A percentile compares a stretch with the other conserved stretches of the same genome.
Conservation (phyloP, 306 rosid species). For the Acacia melanoxylon region DNA sequence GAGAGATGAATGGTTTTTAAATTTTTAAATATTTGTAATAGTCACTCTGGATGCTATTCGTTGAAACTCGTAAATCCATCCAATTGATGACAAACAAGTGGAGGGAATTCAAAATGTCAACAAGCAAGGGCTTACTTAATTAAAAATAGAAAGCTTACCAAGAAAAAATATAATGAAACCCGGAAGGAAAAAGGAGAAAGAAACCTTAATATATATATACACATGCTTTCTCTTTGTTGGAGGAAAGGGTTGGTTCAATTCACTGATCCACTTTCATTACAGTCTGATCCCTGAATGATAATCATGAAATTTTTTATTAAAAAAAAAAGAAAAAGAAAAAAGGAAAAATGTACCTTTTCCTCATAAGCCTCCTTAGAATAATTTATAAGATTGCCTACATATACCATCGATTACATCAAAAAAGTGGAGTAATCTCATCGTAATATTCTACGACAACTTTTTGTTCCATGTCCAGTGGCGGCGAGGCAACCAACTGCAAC, state of each 20-base stretch:
- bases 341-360: conserved; percentile 50
- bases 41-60: conserved; percentile 30
- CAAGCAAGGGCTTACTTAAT: conserved; percentile 10
- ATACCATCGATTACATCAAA: conserved; percentile 58
- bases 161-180: conserved; percentile 9
- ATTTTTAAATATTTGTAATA: conserved; percentile 6
- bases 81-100: conserved; percentile 16
- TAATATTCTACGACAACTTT: conserved; percentile 47
- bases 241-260: conserved; percentile 25
- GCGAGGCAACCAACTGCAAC: conserved; percentile 29
- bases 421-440: conserved; percentile 65
- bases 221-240: conserved; percentile 13
- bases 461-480: conserved; percentile 45
- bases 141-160: conserved; percentile 21
- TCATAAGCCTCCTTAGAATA: conserved; percentile 79
- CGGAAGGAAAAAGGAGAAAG: conserved; percentile 13
- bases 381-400: conserved; percentile 58
- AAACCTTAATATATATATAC: conserved; percentile 23
- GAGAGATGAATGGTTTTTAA: background rate
- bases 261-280: conserved; percentile 39
- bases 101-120: conserved; percentile 29
- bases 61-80: conserved; percentile 24
- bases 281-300: background rate
- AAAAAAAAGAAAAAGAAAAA: too few species aligned
- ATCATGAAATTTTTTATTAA: background rate